phyloP scores from a whole-genome alignment of 495 filamentous ascomycete species.

The Aspergillus nidulans region DNA sequence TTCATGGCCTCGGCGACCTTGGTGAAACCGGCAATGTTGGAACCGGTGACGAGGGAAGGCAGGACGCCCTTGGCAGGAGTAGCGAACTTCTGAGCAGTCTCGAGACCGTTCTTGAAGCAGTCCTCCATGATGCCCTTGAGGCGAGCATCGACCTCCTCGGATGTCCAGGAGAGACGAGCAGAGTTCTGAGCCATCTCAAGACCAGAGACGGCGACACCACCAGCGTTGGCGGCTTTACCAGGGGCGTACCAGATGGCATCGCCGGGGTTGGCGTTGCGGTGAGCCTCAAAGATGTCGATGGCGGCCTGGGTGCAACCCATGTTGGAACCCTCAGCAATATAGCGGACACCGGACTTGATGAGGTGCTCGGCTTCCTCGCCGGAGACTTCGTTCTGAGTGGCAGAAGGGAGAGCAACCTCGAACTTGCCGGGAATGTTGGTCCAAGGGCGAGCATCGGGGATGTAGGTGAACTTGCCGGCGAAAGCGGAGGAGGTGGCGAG shows the following conservation, averaged over 20 bases:
- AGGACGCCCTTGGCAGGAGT: slow-evolving; percentile 72
- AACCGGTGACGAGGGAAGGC: slow-evolving; percentile 84
- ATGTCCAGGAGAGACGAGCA: slow-evolving; percentile 74
- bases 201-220: slow-evolving; percentile 95
- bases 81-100: slow-evolving; percentile 85
- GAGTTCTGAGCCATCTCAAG: slow-evolving; percentile 99
- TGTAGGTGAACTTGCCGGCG: slow-evolving; percentile 76
- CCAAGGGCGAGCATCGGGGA: slow-evolving; percentile 88
- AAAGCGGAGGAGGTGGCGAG: slow-evolving; percentile 47
- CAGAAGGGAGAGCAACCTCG: slow-evolving; percentile 86
- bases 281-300: slow-evolving; percentile 87
- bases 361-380: slow-evolving; percentile 83
- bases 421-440: slow-evolving; percentile 77
- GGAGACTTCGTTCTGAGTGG: slow-evolving; percentile 96
- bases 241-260: slow-evolving; percentile 91
- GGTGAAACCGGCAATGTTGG: slow-evolving; percentile 95
- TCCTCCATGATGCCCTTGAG: slow-evolving; percentile 92
- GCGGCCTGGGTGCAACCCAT: slow-evolving; percentile 98
- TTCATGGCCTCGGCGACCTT: slow-evolving; percentile 95
- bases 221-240: slow-evolving; percentile 90
- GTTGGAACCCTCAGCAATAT: slow-evolving; percentile 96
- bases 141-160: slow-evolving; percentile 85
- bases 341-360: slow-evolving; percentile 69
- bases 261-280: slow-evolving; percentile 64
- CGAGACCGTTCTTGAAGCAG: slow-evolving; percentile 87